A percentile compares a stretch with the other conserved stretches of the same genome.
phyloP scores from a whole-genome alignment of 202 grass and related monocot species.

The Saccharum hybrid region DNA sequence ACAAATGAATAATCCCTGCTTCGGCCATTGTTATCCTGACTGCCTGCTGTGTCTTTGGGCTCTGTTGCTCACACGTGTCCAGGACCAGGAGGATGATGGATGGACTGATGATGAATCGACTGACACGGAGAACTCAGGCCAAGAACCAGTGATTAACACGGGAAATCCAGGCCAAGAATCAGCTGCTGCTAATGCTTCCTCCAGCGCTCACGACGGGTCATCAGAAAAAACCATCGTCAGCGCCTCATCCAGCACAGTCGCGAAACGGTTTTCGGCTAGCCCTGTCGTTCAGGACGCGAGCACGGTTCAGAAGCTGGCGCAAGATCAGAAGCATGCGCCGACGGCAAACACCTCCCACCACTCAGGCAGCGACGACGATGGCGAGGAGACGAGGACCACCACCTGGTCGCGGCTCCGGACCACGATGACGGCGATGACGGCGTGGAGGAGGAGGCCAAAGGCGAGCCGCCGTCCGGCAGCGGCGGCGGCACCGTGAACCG shows the following conservation, averaged over 20 bases:
- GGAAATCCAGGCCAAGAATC: not conserved
- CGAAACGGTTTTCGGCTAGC: conserved; percentile 35
- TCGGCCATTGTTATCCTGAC: not conserved
- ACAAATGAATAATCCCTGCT: not conserved
- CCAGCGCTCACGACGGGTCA: conserved; percentile 3
- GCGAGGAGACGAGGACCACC: not conserved
- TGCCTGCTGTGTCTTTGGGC: not conserved
- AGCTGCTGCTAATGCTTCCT: not conserved
- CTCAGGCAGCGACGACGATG: conserved; percentile 5
- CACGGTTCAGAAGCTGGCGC: not conserved
- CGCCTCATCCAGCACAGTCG: conserved; percentile 18
- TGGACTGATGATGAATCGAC: not conserved
- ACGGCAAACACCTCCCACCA: not conserved
- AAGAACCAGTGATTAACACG: not conserved
- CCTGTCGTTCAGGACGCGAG: not conserved
- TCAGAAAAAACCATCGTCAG: not conserved
- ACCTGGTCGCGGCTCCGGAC: not conserved
- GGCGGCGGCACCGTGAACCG: not conserved
- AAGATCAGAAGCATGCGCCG: conserved; percentile 34
- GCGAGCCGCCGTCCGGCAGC: not conserved
- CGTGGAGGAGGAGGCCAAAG: not conserved
- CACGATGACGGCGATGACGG: not conserved
- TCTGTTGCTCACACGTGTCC: not conserved
- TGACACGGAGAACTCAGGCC: not conserved
- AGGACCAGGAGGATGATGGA: not conserved